Base-by-base conservation (phyloP, 305 asterid species). In the Fraxinus platypoda region DNA sequence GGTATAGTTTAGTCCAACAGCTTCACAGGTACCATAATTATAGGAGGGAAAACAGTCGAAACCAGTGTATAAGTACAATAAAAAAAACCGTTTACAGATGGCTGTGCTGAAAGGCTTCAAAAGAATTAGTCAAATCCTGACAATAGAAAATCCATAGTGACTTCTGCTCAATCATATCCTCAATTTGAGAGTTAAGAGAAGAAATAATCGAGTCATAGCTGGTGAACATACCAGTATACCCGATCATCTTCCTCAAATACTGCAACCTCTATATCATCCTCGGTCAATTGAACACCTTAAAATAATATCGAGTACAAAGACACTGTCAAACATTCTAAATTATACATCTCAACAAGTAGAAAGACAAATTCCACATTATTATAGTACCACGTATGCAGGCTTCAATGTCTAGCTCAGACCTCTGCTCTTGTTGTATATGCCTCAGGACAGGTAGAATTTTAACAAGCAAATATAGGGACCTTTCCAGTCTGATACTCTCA, bases 351-450 rank as follows among this genome's bases (percentile, higher is more conserved):
- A 54, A 76, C 52, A 81, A 77, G 31, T n/a, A 43, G 34, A 52
- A 49, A 74, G 81, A 34, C 35, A 84, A 72, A 33, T n/a, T 66
- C 25, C 33, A 35, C 13, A 28, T 64, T 33, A 83, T 79, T 13
- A 23, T 70, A 77, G 80, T 89, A 93, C 97, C 97, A 1, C 81
- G 88, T 52, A 89, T 89, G 81, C 80, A 79, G 80, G 90, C 62
- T 82, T 93, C 97, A 81, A 84, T 82, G 76, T 81, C 86, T 31
- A 94, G 93, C 88, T 94, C 98, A 78, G 87, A 52, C 84, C 28
- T 89, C 89, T 92, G 94, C 85, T 92, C 95, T 31, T 52, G 78
- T 78, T 91, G 94, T 83, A 94, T 87, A 74, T 76, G 88, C 88
- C 85, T 90, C 74, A 88, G 91, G 78, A 91, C 86, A 71, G 97